A percentile compares a stretch with the other conserved stretches of the same genome.
These are phyloP conservation scores for Haplographium delicatum DNA, from an alignment of 495 filamentous ascomycete genomes.

Conservation along the genomic window DNA sequence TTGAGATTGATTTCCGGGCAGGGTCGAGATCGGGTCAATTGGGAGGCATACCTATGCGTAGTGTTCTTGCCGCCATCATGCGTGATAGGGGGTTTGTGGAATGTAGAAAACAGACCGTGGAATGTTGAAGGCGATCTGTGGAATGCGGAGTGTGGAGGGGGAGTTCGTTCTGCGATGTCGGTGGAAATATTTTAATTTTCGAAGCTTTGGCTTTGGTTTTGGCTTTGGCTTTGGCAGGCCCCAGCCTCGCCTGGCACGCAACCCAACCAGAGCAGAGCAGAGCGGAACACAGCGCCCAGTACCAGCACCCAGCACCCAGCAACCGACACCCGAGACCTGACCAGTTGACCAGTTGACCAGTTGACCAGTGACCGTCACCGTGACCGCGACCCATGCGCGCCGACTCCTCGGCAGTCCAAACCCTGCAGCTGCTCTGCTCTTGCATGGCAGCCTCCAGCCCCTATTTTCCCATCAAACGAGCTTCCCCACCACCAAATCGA, in stretches of 20 bases:
- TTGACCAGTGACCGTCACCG: too few species aligned
- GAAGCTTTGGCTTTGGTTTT: neutral
- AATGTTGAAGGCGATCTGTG: too few species aligned
- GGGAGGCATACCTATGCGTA: constrained; percentile 51
- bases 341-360: too few species aligned
- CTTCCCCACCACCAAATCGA: constrained; percentile 4
- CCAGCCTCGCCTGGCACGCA: neutral
- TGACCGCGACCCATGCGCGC: too few species aligned
- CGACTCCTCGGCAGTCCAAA: neutral
- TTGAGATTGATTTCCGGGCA: too few species aligned
- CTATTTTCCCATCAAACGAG: constrained; percentile 1
- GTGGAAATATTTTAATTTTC: constrained; percentile 12
- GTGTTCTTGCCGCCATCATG: constrained; percentile 49
- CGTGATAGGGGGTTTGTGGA: too few species aligned
- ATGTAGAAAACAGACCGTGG: too few species aligned
- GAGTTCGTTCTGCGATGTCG: constrained; percentile 17
- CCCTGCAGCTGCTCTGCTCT: neutral
- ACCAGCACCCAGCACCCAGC: neutral
- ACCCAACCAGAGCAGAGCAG: neutral
- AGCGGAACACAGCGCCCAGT: too few species aligned
- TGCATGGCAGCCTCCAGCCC: neutral
- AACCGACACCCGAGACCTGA: too few species aligned
- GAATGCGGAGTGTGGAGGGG: too few species aligned
- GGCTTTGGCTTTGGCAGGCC: neutral
- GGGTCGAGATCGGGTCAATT: neutral